Conservation (phyloP, 257 asterid genomes). For the Solanum sitiens region DNA sequence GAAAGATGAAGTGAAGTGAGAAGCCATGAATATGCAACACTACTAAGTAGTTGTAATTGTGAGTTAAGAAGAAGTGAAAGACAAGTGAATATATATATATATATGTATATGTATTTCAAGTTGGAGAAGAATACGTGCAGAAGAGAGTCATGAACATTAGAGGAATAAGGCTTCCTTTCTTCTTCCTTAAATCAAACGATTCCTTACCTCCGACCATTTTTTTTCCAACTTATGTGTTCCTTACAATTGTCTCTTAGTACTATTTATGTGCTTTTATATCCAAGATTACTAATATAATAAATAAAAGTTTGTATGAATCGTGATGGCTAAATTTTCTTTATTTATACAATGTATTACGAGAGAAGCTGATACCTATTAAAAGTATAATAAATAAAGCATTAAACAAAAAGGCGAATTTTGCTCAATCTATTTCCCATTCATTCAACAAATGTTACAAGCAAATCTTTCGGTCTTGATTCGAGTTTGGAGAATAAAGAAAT, state of each 20-base stretch:
- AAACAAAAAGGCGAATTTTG: neutral
- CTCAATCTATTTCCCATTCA: neutral
- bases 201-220: conserved; percentile 26
- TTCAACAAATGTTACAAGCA: neutral
- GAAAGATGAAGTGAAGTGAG: neutral
- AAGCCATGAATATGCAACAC: conserved; percentile 20
- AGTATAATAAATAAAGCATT: neutral
- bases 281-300: neutral
- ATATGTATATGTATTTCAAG: neutral
- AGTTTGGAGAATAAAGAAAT: neutral
- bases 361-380: neutral
- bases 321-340: neutral
- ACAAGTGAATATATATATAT: neutral
- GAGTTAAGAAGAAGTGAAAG: neutral
- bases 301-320: neutral
- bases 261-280: neutral
- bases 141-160: conserved; percentile 4
- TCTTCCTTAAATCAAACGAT: conserved; percentile 31
- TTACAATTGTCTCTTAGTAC: neutral
- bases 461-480: neutral
- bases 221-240: neutral
- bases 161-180: conserved; percentile 42
- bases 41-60: neutral
- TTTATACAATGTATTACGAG: neutral
- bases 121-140: conserved; percentile 42